phyloP scores from a whole-genome alignment of 1,284 basidiomycete species.

The Xerocomus minutiporus region DNA sequence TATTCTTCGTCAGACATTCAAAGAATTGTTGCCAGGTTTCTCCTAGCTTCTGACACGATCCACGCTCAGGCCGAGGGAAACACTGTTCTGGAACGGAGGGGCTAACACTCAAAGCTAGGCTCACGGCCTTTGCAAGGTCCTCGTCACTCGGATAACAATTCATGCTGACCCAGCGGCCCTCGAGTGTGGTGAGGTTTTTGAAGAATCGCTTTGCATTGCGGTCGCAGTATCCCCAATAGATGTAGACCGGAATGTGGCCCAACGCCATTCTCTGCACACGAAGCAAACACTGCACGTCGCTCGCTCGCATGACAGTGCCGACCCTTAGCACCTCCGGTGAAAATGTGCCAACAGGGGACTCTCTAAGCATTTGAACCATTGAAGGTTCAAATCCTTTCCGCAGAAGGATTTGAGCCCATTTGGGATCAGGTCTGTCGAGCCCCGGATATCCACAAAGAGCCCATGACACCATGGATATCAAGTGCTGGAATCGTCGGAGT shows the following conservation, averaged over 20 bases:
- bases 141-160: conserved; percentile 3
- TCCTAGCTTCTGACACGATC: background rate
- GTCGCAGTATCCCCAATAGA: background rate
- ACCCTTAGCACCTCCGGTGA: background rate
- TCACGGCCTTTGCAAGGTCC: background rate
- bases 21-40: background rate
- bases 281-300: background rate
- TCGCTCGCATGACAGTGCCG: background rate
- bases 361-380: conserved; percentile 9
- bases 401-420: background rate
- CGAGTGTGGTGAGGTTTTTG: background rate
- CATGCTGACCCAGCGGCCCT: conserved; percentile 1
- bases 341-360: conserved; percentile 5
- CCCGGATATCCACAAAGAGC: background rate
- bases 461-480: conserved; percentile 3
- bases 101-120: no score
- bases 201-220: background rate
- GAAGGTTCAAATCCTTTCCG: conserved; percentile 3
- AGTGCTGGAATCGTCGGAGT: conserved; percentile 1
- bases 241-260: conserved; percentile 3
- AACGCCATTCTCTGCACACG: background rate
- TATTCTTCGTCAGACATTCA: background rate
- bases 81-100: no score
- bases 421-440: background rate
- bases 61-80: background rate